Conservation (phyloP, 345 rosid genomes). For the Jatropha curcas region DNA sequence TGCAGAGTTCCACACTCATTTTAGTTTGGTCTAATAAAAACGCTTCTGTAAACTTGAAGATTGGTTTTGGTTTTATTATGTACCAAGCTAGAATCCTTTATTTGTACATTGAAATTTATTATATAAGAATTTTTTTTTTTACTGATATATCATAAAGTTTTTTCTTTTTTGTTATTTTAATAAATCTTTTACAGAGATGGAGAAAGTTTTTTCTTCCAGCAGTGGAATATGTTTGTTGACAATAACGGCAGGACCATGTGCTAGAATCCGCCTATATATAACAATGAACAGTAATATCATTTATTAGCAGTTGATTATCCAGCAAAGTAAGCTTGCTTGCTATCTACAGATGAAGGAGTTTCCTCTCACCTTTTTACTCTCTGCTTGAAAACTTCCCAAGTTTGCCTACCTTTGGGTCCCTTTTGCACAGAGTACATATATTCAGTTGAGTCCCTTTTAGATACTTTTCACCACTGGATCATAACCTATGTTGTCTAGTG, state of each 20-base stretch:
- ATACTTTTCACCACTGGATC: slow-evolving; percentile 43
- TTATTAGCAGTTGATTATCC: slow-evolving; percentile 63
- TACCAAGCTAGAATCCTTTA: no score
- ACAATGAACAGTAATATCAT: slow-evolving; percentile 50
- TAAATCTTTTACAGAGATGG: slow-evolving; percentile 18
- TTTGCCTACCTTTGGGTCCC: slow-evolving; percentile 78
- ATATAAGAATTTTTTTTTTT: no score
- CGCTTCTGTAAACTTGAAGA: no score
- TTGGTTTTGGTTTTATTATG: no score
- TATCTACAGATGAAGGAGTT: slow-evolving; percentile 60
- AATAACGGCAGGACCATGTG: slow-evolving; percentile 51
- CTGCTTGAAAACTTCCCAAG: slow-evolving; percentile 53
- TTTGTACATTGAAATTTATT: no score
- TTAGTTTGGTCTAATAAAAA: no score
- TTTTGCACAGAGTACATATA: slow-evolving; percentile 51
- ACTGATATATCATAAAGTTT: no score
- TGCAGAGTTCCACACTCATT: no score
- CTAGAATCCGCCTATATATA: slow-evolving; percentile 51
- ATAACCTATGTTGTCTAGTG: background rate
- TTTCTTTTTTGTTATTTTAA: no score
- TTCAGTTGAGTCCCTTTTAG: slow-evolving; percentile 72
- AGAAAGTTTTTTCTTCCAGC: slow-evolving; percentile 57
- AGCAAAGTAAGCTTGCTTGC: slow-evolving; percentile 47
- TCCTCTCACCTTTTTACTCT: slow-evolving; percentile 50
- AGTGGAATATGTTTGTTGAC: slow-evolving; percentile 56